Base-by-base conservation (phyloP, 805 yeast genomes). In the Diddensiella transvaalensis region DNA sequence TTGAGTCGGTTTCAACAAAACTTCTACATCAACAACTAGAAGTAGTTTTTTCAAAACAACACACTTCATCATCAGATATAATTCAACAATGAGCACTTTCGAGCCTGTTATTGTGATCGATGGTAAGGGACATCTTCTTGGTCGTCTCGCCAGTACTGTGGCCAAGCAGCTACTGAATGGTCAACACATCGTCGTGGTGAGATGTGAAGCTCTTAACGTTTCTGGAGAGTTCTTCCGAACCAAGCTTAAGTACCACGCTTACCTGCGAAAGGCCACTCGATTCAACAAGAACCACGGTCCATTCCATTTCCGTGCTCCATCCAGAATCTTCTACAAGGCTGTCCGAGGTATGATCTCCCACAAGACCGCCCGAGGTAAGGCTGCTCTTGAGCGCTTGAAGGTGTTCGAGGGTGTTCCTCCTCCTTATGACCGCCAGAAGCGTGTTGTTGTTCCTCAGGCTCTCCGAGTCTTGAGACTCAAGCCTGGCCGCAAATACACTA, bases 281-380 rank as follows among this genome's bases (percentile, higher is more conserved):
- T 93, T 76, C 90, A 93, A 93, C 96, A 89, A 89, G 81, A 85
- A 82, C 70, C 85, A 89, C 76, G 99, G 99, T 81, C 98, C 98
- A 71, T 93, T 91, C 97, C 99, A 93, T 77, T 93, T 93, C 96
- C 93, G 98, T 80, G 99, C 99, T 60, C 99, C 99, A 76, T 90
- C 98, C 60, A 89, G 98, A 80, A 91, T 93, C 78, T 89, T 93
- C 79, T 90, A 90, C 95, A 93, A 93, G 86, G 97, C 99, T 71
- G 77, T 93, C 74, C 87, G 96, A 75, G 99, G 99, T 80, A 93
- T 93, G 99, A 79, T 93, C 70, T 80, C 96, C 74, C 98, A 93
- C 90, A 93, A 93, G 89, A 93, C 99, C 65, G 93, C 98, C 67
- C 93, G 98, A 79, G 99, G 99, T 78, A 86, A 87, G 82, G 98